Percentiles rank a stretch among this genome's conserved stretches.
Evolutionary conservation across 2,329 filamentous ascomycete species (phyloP).

Genomic region (Cordyceps cicadae): DNA sequence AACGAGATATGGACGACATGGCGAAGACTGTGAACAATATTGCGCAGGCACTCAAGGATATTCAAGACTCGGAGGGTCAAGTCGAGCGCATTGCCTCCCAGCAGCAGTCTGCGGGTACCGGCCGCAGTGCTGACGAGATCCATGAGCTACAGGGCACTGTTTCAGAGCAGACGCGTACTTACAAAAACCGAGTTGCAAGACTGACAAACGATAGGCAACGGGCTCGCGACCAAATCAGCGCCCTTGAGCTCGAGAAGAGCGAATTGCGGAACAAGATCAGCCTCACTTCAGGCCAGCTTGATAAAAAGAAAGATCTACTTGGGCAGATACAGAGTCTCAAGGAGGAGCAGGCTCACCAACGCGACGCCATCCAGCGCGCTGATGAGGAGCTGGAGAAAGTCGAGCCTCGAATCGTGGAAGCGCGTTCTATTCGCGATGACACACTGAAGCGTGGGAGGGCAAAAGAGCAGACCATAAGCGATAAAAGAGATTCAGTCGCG

Average conservation of each 20-base stretch:
- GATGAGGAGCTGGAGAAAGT: slow-evolving; percentile 69
- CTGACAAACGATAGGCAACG: slow-evolving; percentile 64
- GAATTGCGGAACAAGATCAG: slow-evolving; percentile 67
- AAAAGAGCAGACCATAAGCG: slow-evolving; percentile 63
- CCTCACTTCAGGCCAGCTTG: slow-evolving; percentile 63
- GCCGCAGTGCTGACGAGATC: slow-evolving; percentile 73
- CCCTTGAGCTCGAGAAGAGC: slow-evolving; percentile 68
- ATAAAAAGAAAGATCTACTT: slow-evolving; percentile 67
- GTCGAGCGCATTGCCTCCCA: slow-evolving; percentile 68
- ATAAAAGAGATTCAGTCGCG: slow-evolving; percentile 62
- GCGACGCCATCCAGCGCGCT: slow-evolving; percentile 57
- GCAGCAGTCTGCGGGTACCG: slow-evolving; percentile 58
- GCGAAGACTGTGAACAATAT: slow-evolving; percentile 71
- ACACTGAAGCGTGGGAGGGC: slow-evolving; percentile 60
- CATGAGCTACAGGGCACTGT: slow-evolving; percentile 63
- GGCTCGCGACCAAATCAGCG: slow-evolving; percentile 56
- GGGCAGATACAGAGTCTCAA: slow-evolving; percentile 67
- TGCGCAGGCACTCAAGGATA: slow-evolving; percentile 61
- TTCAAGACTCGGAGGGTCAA: slow-evolving; percentile 61
- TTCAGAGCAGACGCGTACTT: slow-evolving; percentile 56
- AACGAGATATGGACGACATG: slow-evolving; percentile 67
- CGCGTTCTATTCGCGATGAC: slow-evolving; percentile 69
- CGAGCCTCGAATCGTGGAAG: slow-evolving; percentile 66
- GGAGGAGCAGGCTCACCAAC: slow-evolving; percentile 58
- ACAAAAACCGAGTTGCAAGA: slow-evolving; percentile 57